Percentiles rank a stretch among this genome's conserved stretches.
phyloP scores from a whole-genome alignment of 2,329 filamentous ascomycete species.

The Penicillium sp. region DNA sequence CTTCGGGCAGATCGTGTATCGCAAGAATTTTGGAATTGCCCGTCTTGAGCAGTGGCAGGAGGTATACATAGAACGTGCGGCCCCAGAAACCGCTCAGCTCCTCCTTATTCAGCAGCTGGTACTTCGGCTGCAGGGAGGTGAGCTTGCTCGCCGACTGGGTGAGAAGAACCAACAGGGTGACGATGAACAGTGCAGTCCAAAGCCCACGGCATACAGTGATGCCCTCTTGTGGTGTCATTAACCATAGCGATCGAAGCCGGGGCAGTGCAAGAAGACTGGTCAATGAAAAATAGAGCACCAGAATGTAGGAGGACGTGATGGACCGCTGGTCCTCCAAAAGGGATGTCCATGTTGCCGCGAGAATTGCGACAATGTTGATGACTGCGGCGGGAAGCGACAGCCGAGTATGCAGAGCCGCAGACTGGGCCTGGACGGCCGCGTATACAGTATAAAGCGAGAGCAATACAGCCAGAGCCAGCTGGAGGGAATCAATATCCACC shows the following conservation, averaged over 20 bases:
- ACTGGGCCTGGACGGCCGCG: too few species aligned
- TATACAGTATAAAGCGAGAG: slow-evolving; percentile 4
- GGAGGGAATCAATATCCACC: neutral
- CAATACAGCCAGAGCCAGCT: slow-evolving; percentile 1
- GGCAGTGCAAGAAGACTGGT: slow-evolving; percentile 4
- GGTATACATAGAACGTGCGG: slow-evolving; percentile 50
- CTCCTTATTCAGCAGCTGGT: too few species aligned
- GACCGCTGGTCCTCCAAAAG: slow-evolving; percentile 12
- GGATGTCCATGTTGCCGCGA: slow-evolving; percentile 7
- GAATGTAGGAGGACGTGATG: slow-evolving; percentile 4
- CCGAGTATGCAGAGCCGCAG: slow-evolving; percentile 2
- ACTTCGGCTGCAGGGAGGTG: too few species aligned
- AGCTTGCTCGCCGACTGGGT: too few species aligned
- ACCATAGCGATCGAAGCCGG: slow-evolving; percentile 5
- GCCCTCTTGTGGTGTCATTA: too few species aligned
- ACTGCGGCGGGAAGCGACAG: slow-evolving; percentile 2
- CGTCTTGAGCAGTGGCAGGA: slow-evolving; percentile 44
- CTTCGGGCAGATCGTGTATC: slow-evolving; percentile 42
- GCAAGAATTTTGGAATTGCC: slow-evolving; percentile 44
- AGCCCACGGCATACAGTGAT: too few species aligned
- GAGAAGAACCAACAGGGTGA: too few species aligned
- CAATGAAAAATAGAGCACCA: slow-evolving; percentile 9
- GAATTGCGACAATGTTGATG: slow-evolving; percentile 1
- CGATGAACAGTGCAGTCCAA: too few species aligned
- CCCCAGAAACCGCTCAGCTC: slow-evolving; percentile 41